Evolutionary conservation across 2,329 filamentous ascomycete genomes (phyloP).

Genomic region (Penicillium sp.): DNA sequence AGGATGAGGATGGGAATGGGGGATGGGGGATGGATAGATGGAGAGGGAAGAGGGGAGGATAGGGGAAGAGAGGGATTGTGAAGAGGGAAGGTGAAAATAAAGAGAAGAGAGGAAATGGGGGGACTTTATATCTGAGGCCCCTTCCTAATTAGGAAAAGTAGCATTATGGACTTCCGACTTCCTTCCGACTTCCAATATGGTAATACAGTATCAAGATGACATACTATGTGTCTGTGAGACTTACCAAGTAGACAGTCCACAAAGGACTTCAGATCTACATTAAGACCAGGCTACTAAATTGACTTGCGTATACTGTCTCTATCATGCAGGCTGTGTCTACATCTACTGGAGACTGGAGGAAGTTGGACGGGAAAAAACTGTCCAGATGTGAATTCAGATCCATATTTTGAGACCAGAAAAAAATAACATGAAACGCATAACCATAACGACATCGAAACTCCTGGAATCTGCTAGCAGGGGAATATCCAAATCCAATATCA

Average conservation of each 20-base stretch:
- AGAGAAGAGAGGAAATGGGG: not conserved
- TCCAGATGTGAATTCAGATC: conserved; percentile 1
- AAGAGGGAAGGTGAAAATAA: not conserved
- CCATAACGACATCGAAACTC: conserved; percentile 13
- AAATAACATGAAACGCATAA: conserved; percentile 12
- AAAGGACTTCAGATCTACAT: not conserved
- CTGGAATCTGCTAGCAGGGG: conserved; percentile 6
- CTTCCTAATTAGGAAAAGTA: not conserved
- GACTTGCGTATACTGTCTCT: not conserved
- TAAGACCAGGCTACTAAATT: not conserved
- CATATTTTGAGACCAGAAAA: not conserved
- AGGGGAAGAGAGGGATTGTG: not conserved
- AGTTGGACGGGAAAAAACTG: not conserved
- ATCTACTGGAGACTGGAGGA: not conserved
- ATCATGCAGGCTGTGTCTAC: not conserved
- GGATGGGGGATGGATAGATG: not conserved
- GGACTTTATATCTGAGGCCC: not conserved
- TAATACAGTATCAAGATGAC: not conserved
- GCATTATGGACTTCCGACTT: not conserved
- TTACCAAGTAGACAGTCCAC: too few relatives aligned
- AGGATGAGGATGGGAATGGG: not conserved
- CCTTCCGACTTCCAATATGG: not conserved
- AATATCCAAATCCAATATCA: conserved; percentile 13
- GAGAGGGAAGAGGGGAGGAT: not conserved
- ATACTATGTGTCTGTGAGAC: not conserved